Base-by-base conservation (phyloP, 73 alveolate species). In the Blepharisma japonicum region DNA sequence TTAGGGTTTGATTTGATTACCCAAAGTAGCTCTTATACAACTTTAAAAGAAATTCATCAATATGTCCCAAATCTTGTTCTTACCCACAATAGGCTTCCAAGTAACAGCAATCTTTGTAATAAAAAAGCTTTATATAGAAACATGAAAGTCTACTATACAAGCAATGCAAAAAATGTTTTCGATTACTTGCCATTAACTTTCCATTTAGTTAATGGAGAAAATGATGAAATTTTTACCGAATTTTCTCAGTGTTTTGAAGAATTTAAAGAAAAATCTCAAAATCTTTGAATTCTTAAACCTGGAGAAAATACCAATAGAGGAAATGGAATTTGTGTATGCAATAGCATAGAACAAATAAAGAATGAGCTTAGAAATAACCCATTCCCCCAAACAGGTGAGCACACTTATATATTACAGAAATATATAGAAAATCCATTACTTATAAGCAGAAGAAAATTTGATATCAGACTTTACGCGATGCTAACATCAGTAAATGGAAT, bases 281-380 rank as follows among this genome's bases (percentile, higher is more conserved):
- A 85, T 78, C 56, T 92, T 21, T 92, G 98, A 97, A 92, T 92
- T 21, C 91, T 92, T 8, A 92, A 92, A 71, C 98, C 98, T 1
- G 98, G 98, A 6, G 98, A 92, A 77, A 81, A 87, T 77, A 92
- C 98, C 25, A 92, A 92, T 79, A 80, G 98, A 85, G 98, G 98
- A 9, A 71, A 55, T 79, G 95, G 95, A 6, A 84, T 88, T 46
- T 32, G 55, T 18, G 88, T 88, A 25, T 77, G 94, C 50, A 86
- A 55, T 46, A 87, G 81, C 61, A 55, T 82, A n/a, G 38, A 79
- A 45, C 76, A 68, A 6, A 77, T 80, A 20, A 71, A 70, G 61
- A 45, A 45, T 70, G 80, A 79, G 7, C 39, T 83, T 0, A 77
- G 80, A 47, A 47, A 45, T 45, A n/a, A 25, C 66, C 27, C 14